Evolutionary conservation across 192 early-diverging fungal genomes (phyloP), one percentile per base, ranked within the genome.

Genomic region (Geosiphon pyriformis): DNA sequence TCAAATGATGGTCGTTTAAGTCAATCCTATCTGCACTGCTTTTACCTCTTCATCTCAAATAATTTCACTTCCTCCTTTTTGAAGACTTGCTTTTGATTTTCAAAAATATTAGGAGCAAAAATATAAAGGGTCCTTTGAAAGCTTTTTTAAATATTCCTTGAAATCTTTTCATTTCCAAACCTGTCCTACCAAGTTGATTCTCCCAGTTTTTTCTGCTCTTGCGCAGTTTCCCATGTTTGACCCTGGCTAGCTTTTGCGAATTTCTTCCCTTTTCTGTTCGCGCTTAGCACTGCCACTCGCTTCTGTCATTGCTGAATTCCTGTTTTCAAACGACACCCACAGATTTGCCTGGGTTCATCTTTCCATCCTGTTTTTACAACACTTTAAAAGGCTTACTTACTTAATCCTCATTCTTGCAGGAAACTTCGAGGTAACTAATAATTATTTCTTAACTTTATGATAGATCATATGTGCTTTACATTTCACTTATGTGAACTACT

Each of bases 181-280:
- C 59, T 61, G 59, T 61, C 25, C 42, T 26, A 29, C 17, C 59
- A 61, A 61, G 59, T 61, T 61, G 59, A 61, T 25, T 61, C 59
- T 26, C 59, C 33, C 59, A 61, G 59, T 35, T 61, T 61, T 20
- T 26, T 61, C 42, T 61, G 59, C 59, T 42, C 35, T 26, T 47
- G 59, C 26, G 33, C 58, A 59, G 30, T 59, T 34, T 59, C 58
- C 58, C 47, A 61, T 61, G 59, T 61, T 61, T 61, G 59, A 61
- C 59, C 59, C 59, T 61, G 59, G 59, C 23, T 61, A 61, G 59
- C 59, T 61, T 61, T 61, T 61, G 59, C 8, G 23, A 61, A 61
- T 42, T 42, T 15, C 37, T n/a, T n/a, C 37, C 37, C 35, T 61
- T 61, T 57, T 61, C n/a, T 26, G 59, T 61, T 61, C 59, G 59